A percentile compares a stretch with the other conserved stretches of the same genome.
These are phyloP conservation scores for Penicilliopsis zonata DNA, from an alignment of 495 filamentous ascomycete genomes.

Conservation along the genomic window DNA sequence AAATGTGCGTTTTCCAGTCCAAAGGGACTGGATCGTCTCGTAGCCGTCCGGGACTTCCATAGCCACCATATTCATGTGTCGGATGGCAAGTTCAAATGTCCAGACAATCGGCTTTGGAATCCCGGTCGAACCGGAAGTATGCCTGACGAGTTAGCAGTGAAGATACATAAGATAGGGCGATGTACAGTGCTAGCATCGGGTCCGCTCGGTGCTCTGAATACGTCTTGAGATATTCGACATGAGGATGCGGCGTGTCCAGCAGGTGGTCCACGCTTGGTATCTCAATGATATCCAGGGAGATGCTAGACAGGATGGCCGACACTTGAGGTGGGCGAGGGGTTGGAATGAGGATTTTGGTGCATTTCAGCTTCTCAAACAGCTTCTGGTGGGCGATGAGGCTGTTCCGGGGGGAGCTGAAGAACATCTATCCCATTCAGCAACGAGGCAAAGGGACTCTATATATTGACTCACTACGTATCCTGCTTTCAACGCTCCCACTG, in stretches of 20 bases:
- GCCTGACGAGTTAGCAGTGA: conserved; percentile 9
- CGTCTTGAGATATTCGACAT: conserved; percentile 14
- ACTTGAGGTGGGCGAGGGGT: conserved; percentile 6
- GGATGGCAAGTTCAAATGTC: conserved; percentile 21
- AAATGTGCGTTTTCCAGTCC: conserved; percentile 13
- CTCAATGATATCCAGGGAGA: conserved; percentile 4
- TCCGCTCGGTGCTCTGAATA: conserved; percentile 27
- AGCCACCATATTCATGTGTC: conserved; percentile 42
- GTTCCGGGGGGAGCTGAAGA: conserved; percentile 19
- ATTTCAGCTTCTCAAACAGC: conserved; percentile 14
- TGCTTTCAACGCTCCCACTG: too few species aligned
- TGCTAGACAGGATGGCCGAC: conserved; percentile 1
- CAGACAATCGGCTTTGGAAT: conserved; percentile 15
- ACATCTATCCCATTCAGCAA: too few species aligned
- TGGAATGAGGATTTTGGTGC: conserved; percentile 12
- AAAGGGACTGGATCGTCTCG: conserved; percentile 19
- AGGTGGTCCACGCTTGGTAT: conserved; percentile 9
- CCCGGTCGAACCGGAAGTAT: background rate
- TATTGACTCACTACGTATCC: too few species aligned
- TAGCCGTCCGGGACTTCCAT: conserved; percentile 20
- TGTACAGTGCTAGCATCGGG: conserved; percentile 33
- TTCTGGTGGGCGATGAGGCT: conserved; percentile 18
- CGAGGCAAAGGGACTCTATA: too few species aligned
- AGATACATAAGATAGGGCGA: too few species aligned
- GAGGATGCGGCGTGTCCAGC: conserved; percentile 3